Evolutionary conservation across 2,329 filamentous ascomycete genomes (phyloP), one percentile per base, ranked within the genome.

Genomic region (Sarocladiaceae sp.): DNA sequence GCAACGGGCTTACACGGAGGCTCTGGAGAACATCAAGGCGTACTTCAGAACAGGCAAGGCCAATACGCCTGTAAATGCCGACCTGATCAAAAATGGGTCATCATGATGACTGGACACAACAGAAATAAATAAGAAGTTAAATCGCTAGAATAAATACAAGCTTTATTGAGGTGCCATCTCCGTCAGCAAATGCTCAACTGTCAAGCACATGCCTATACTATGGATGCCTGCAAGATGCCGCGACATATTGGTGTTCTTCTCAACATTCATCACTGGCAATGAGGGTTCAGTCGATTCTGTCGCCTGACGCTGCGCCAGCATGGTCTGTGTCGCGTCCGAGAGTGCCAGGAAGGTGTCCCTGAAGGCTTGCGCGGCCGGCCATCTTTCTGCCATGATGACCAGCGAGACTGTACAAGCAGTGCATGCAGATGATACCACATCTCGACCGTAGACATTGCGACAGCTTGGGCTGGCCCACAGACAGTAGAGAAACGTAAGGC

Each of bases 341-440:
- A 76, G 66, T 2, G 74, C 53, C 52, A 76, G 73, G 51, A 76
- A 76, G 3, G 73, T 70, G 36, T 76, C 72, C 5, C 73, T 67
- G 60, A 75, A 76, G 55, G 71, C 71, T 51, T 70, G 71, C 3
- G 76, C 73, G 71, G 72, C 75, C 1, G 67, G 61, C 7, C 73
- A 73, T 26, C 73, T 68, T 56, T 77, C 75, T 4, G 72, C 67
- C 72, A 77, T 77, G 35, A 76, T 72, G 49, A 75, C 76, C 1
- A 77, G 63, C 1, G 76, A 73, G 1, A 73, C 66, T 1, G 72
- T 75, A 60, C 73, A 76, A 3, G 74, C 73, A 15, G 50, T 52
- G 36, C 50, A 52, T 11, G 37, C 44, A 12, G 35, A 25, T 3
- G 50, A 25, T 13, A 52, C 28, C 10, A 15, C 28, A 22, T 52